Conservation (phyloP, 2,329 filamentous ascomycete genomes). For the Colletotrichum salicis region DNA sequence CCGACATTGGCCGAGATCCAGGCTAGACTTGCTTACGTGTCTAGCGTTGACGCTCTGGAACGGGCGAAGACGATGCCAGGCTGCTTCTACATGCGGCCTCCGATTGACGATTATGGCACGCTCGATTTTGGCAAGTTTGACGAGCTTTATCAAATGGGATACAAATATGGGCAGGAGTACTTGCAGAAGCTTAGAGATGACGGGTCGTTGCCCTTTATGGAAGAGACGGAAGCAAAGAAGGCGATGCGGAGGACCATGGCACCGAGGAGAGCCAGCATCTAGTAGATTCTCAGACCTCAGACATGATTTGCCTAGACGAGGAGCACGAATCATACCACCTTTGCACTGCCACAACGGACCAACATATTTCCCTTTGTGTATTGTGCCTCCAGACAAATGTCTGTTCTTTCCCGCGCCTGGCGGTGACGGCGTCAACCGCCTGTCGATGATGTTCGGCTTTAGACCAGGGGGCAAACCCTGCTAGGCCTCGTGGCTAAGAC, state of each 20-base stretch:
- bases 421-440: neutral
- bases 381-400: neutral
- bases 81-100: constrained; percentile 95
- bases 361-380: neutral
- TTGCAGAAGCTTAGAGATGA: constrained; percentile 80
- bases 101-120: constrained; percentile 92
- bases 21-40: constrained; percentile 92
- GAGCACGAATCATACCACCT: constrained; percentile 17
- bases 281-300: constrained; percentile 34
- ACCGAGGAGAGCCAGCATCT: constrained; percentile 81
- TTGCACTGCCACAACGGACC: neutral
- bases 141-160: constrained; percentile 92
- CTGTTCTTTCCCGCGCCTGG: neutral
- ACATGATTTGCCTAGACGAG: neutral
- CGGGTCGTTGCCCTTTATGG: constrained; percentile 76
- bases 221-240: constrained; percentile 81
- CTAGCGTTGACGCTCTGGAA: constrained; percentile 92
- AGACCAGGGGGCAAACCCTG: neutral
- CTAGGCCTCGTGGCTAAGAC: neutral
- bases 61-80: constrained; percentile 90
- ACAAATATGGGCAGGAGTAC: constrained; percentile 85
- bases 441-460: neutral
- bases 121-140: constrained; percentile 98
- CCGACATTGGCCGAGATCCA: constrained; percentile 97
- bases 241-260: constrained; percentile 82